These are phyloP conservation scores for Metschnikowia reukaufii DNA, from an alignment of 805 yeast genomes.

Conservation along the genomic window DNA sequence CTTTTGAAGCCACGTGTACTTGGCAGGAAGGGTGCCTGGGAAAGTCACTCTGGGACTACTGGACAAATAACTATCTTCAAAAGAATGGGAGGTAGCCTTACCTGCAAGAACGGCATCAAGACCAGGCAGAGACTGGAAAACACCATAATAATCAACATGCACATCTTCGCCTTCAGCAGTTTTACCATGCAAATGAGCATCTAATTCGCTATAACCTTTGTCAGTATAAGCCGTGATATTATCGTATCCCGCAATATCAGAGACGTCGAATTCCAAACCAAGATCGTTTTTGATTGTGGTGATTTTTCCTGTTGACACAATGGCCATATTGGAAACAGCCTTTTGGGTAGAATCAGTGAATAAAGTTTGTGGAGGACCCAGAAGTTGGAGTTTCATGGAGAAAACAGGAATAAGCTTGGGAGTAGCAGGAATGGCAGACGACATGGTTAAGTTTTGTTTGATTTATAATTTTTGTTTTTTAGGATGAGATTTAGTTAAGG, in stretches of 20 bases:
- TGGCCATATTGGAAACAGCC: slow-evolving; percentile 23
- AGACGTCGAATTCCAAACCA: slow-evolving; percentile 33
- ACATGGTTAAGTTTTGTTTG: slow-evolving; percentile 3
- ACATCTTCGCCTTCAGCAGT: slow-evolving; percentile 45
- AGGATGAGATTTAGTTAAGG: no score
- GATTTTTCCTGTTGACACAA: slow-evolving; percentile 30
- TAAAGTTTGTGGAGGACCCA: slow-evolving; percentile 23
- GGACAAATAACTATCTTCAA: slow-evolving; percentile 50
- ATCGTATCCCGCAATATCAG: slow-evolving; percentile 44
- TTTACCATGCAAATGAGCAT: slow-evolving; percentile 50
- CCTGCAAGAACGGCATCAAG: slow-evolving; percentile 38
- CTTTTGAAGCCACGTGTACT: slow-evolving; percentile 50
- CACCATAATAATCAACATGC: slow-evolving; percentile 49
- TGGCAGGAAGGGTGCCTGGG: slow-evolving; percentile 42
- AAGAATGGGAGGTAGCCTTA: slow-evolving; percentile 29
- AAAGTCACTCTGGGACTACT: slow-evolving; percentile 47
- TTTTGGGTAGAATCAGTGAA: slow-evolving; percentile 20
- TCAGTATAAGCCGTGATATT: slow-evolving; percentile 41
- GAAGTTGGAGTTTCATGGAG: slow-evolving; percentile 28
- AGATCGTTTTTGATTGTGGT: slow-evolving; percentile 30
- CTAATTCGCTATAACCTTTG: slow-evolving; percentile 34
- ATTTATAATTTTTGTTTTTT: no score
- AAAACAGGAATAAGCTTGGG: slow-evolving; percentile 35
- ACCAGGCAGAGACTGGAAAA: slow-evolving; percentile 38
- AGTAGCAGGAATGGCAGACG: slow-evolving; percentile 20